Conservation (phyloP, 2,329 filamentous ascomycete genomes). For the Lomentospora prolificans region DNA sequence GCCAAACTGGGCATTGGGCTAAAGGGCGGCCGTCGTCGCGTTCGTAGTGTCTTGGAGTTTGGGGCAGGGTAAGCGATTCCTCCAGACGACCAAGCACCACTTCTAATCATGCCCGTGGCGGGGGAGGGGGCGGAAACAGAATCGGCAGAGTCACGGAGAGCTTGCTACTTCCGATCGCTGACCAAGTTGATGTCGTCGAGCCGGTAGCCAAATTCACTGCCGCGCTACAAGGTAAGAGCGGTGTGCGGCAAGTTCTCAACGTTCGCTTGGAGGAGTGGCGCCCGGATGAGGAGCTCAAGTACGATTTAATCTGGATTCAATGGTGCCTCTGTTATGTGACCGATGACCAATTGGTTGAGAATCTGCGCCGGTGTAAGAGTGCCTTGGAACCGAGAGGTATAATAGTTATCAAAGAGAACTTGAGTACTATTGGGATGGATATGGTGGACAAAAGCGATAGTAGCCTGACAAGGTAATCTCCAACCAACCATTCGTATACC, state of each 20-base stretch:
- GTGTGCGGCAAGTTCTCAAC: conserved; percentile 56
- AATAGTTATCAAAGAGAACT: conserved; percentile 55
- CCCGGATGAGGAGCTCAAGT: conserved; percentile 35
- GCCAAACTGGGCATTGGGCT: conserved; percentile 47
- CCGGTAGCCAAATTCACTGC: conserved; percentile 74
- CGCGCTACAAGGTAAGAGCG: conserved; percentile 44
- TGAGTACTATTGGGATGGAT: conserved; percentile 48
- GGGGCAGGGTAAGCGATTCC: conserved; percentile 26
- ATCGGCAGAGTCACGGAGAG: conserved; percentile 78
- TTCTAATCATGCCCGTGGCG: neutral
- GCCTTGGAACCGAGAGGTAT: conserved; percentile 21
- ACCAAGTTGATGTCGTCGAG: conserved; percentile 72
- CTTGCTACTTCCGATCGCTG: conserved; percentile 60
- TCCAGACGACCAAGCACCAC: neutral
- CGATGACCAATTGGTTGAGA: conserved; percentile 60
- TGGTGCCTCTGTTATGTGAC: conserved; percentile 83
- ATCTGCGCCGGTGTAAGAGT: conserved; percentile 50
- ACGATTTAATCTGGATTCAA: conserved; percentile 82
- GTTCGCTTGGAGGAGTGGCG: conserved; percentile 65
- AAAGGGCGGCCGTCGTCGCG: conserved; percentile 21
- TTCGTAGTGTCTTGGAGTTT: conserved; percentile 24
- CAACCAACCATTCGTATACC: neutral
- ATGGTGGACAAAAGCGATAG: conserved; percentile 68
- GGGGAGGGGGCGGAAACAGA: conserved; percentile 25
- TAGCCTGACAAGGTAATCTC: conserved; percentile 56